Evolutionary conservation across 148 eudicot species (phyloP).

Genomic region (Beta vulgaris): DNA sequence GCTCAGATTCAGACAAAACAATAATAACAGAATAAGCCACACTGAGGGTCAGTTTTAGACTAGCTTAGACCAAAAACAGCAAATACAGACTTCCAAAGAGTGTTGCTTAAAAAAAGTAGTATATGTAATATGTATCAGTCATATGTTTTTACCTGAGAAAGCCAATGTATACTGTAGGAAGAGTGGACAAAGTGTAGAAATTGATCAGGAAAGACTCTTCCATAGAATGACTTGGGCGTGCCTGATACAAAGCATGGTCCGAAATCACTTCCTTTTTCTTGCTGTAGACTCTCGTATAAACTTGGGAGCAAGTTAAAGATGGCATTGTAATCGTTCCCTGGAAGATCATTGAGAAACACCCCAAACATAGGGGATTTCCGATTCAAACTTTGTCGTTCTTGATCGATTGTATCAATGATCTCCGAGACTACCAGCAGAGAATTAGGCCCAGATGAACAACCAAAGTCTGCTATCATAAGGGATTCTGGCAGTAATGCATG

Average conservation of each 20-base stretch:
- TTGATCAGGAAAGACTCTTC: slow-evolving; percentile 47
- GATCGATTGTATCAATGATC: slow-evolving; percentile 29
- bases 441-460: slow-evolving; percentile 70
- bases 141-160: slow-evolving; percentile 45
- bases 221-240: slow-evolving; percentile 63
- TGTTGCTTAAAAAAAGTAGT: too few species aligned
- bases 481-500: slow-evolving; percentile 21
- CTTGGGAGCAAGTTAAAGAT: slow-evolving; percentile 28
- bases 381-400: slow-evolving; percentile 9
- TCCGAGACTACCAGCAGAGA: slow-evolving; percentile 29
- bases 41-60: background rate
- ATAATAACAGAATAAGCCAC: background rate
- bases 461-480: slow-evolving; percentile 52
- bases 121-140: background rate
- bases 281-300: slow-evolving; percentile 14
- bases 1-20: background rate
- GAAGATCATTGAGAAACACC: slow-evolving; percentile 55
- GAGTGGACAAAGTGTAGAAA: slow-evolving; percentile 70
- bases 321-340: slow-evolving; percentile 47
- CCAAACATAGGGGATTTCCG: slow-evolving; percentile 36
- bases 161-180: slow-evolving; percentile 65
- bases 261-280: slow-evolving; percentile 17
- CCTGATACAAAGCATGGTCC: slow-evolving; percentile 45
- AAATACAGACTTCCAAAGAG: background rate
- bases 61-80: background rate